A percentile compares a stretch with the other conserved stretches of the same genome.
phyloP scores from a whole-genome alignment of 345 rosid species.

The Populus davidiana region DNA sequence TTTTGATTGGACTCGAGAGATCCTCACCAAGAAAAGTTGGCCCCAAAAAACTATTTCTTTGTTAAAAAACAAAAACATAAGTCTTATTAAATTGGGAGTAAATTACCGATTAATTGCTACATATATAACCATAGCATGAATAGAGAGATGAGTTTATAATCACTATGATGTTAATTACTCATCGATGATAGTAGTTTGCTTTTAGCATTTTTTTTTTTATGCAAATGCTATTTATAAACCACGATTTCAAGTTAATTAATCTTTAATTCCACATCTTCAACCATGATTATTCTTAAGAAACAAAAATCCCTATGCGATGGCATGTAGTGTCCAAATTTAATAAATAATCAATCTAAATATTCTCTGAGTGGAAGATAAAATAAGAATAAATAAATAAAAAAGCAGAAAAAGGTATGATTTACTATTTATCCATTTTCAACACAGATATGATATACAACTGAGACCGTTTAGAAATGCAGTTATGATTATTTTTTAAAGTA shows the following conservation, averaged over 20 bases:
- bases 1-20: background rate
- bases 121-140: background rate
- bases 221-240: background rate
- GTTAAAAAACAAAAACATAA: too few species aligned
- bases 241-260: too few species aligned
- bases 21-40: too few species aligned
- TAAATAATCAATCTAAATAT: too few species aligned
- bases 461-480: accelerated
- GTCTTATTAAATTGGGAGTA: background rate
- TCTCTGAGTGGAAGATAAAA: too few species aligned
- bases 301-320: background rate
- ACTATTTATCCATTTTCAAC: too few species aligned
- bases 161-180: background rate
- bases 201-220: background rate
- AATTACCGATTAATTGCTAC: background rate
- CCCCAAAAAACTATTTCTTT: too few species aligned
- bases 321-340: background rate
- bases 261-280: too few species aligned
- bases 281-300: background rate
- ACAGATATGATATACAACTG: too few species aligned
- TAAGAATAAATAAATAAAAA: too few species aligned
- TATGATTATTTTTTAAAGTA: accelerated
- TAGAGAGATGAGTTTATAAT: background rate
- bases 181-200: background rate
- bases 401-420: too few species aligned